Evolutionary conservation across 2,329 filamentous ascomycete genomes (phyloP), one percentile per base, ranked within the genome.

Genomic region (Simplicillium sp.): DNA sequence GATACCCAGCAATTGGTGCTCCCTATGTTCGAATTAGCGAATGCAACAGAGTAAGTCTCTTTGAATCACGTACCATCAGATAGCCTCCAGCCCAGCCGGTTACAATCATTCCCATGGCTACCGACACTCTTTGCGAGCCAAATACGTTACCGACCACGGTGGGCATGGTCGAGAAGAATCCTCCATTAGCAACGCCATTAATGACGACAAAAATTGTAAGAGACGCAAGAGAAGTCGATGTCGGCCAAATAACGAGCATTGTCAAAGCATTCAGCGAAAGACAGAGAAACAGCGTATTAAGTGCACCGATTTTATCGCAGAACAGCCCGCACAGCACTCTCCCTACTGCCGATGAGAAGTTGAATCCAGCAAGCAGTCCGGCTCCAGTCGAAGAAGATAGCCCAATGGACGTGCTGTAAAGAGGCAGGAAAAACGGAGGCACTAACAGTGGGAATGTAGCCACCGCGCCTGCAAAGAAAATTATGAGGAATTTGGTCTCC

Each of bases 61-160:
- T 7, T 7, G n/a, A 29, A 20, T 9, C 29, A 56, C 65, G 55
- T 50, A 73, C 73, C 60, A 80, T 65, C 2, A 82, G 59, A 56
- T 82, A 82, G 0, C 78, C 77, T 1, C 68, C 70, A 2, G 67
- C 64, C 77, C 77, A 82, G 2, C 73, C 71, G 0, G 71, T 78
- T 2, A 78, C 67, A 31, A 76, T 66, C 74, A 81, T 80, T 4
- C 73, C 68, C 69, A 82, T 76, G 0, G 72, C 75, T 15, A 77
- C 68, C 3, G 68, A 62, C 31, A 77, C 66, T 4, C 71, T 61
- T 1, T 65, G 66, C 3, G 66, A 73, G 2, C 75, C 77, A 57
- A 79, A 80, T 0, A 77, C 67, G 46, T 70, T 76, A 0, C 72
- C 70, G 1, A 78, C 70, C 1, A 75, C 74, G 1, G 76, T 79